Evolutionary conservation across 2,329 filamentous ascomycete species (phyloP), one percentile per base, ranked within the genome.

Genomic region (Beauveria rudraprayagi): DNA sequence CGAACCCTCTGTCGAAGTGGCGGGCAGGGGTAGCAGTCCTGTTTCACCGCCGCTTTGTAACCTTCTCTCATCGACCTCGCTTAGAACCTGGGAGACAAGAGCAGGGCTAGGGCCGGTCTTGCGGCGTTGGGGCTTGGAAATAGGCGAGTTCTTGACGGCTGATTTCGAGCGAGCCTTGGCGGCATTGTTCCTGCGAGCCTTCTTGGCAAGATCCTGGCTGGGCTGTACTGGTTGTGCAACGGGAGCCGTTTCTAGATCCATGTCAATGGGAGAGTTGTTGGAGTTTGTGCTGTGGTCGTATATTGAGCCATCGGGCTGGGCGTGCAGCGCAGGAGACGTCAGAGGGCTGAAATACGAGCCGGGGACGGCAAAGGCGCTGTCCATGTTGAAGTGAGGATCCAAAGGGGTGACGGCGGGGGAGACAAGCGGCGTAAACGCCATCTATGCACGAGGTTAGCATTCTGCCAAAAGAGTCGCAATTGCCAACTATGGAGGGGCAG

Each of bases 341-440:
- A 94, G 79, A 10, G 90, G 90, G 69, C 90, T 94, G 71, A 94
- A 92, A 74, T 92, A 93, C 40, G 88, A 83, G 41, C 83, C 83
- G 0, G 88, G 86, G 3, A 90, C 80, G 6, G 83, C 81, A 67
- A 85, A 90, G 53, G 77, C 76, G 37, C 74, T 75, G 26, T 85
- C 82, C 63, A 83, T 76, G 51, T 81, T 78, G 70, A 90, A 91
- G 65, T 87, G 85, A 47, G 83, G 79, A 68, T 92, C 90, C 56
- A 92, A 79, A 24, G 90, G 90, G 2, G 90, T 92, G 48, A 93
- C 89, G 5, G 89, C 90, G n/a, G 90, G 90, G 19, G 90, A 92
- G 11, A 90, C 89, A 34, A 93, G 80, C 1, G 90, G 90, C 2
- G 90, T 93, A 70, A 92, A 92, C 10, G 86, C 80, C 82, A 90